Conservation (phyloP, 2,329 filamentous ascomycete species). For the Diaporthe batatas region DNA sequence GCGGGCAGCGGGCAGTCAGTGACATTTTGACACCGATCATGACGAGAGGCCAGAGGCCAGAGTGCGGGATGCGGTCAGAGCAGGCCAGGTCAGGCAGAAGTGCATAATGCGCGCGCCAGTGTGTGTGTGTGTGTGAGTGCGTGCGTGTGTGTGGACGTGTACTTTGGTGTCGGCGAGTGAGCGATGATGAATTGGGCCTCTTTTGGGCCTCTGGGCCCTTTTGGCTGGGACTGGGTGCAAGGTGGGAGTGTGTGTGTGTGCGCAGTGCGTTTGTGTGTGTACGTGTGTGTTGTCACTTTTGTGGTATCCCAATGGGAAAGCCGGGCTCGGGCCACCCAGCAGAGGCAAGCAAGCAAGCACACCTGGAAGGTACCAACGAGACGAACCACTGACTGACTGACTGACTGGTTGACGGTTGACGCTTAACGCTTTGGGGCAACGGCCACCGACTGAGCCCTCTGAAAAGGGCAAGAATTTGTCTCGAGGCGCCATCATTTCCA, state of each 20-base stretch:
- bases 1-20: not conserved
- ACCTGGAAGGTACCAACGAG: slow-evolving; percentile 1
- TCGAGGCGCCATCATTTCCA: slow-evolving; percentile 34
- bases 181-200: slow-evolving; percentile 56
- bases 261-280: not conserved
- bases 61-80: slow-evolving; percentile 31
- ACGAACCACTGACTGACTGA: not conserved
- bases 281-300: slow-evolving; percentile 50
- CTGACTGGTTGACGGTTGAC: slow-evolving; percentile 15
- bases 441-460: slow-evolving; percentile 7
- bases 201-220: slow-evolving; percentile 46
- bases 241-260: not conserved
- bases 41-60: slow-evolving; percentile 4
- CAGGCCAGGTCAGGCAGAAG: slow-evolving; percentile 59
- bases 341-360: not conserved
- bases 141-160: not conserved
- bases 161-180: slow-evolving; percentile 46
- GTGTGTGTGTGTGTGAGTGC: slow-evolving; percentile 10
- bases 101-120: slow-evolving; percentile 51
- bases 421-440: slow-evolving; percentile 23
- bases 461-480: slow-evolving; percentile 35
- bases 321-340: slow-evolving; percentile 18
- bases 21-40: slow-evolving; percentile 3
- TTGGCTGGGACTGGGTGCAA: not conserved
- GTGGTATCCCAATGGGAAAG: slow-evolving; percentile 25